phyloP scores from a whole-genome alignment of 139 green algal genomes.

The Micractinium conductrix region DNA sequence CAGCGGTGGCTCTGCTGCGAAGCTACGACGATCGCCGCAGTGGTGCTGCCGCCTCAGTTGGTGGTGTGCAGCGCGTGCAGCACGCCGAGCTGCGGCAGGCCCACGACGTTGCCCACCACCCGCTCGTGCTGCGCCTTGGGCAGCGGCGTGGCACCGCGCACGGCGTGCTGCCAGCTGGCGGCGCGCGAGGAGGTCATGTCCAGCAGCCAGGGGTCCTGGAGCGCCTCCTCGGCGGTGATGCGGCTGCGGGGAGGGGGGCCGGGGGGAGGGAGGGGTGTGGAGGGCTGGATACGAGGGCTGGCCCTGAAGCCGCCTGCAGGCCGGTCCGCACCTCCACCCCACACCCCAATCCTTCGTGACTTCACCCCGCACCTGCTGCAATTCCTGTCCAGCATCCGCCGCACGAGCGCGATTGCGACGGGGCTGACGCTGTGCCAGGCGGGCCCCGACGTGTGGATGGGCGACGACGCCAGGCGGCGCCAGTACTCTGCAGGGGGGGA shows the following conservation, averaged over 20 bases:
- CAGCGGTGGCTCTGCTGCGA: background rate
- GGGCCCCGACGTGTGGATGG: slow-evolving; percentile 10
- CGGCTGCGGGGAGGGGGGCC: background rate
- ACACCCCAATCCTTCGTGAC: background rate
- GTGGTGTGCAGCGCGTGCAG: background rate
- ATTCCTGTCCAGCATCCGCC: slow-evolving; percentile 19
- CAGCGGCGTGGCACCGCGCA: background rate
- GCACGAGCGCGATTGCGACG: background rate
- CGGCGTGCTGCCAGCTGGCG: background rate
- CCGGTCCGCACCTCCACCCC: background rate
- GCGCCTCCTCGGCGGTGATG: slow-evolving; percentile 12
- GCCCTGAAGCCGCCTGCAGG: no score
- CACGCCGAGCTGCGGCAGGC: background rate
- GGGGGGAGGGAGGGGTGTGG: background rate
- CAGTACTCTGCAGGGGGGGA: no score
- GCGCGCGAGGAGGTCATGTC: slow-evolving; percentile 7
- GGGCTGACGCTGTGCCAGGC: background rate
- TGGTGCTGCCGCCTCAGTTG: no score
- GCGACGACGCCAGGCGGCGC: background rate
- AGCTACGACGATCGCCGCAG: no score
- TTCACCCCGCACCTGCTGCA: background rate
- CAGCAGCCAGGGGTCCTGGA: slow-evolving; percentile 8
- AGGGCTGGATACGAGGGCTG: no score
- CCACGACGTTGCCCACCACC: background rate
- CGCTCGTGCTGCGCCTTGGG: background rate